Conservation (phyloP, 2,329 filamentous ascomycete genomes). For the Apiospora sp. region DNA sequence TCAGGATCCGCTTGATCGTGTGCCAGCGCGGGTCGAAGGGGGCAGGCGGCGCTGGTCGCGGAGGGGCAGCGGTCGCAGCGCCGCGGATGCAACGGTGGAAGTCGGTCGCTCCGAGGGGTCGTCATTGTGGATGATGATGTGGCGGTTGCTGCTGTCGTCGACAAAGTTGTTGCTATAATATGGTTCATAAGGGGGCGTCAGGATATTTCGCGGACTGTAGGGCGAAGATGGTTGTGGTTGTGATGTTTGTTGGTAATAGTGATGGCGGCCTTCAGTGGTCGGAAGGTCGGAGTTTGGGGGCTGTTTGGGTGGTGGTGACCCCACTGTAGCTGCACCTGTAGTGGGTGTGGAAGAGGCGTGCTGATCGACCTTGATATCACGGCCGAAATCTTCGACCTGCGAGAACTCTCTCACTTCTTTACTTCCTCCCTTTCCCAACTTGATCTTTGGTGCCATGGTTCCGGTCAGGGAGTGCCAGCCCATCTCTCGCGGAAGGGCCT, state of each 20-base stretch:
- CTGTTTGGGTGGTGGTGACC: neutral
- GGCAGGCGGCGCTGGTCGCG: conserved; percentile 26
- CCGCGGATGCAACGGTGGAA: neutral
- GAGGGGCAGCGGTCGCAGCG: neutral
- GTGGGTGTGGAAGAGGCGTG: neutral
- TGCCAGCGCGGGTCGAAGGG: conserved; percentile 36
- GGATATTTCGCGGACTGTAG: neutral
- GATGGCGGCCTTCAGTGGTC: neutral
- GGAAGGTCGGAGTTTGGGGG: neutral
- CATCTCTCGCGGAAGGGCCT: neutral
- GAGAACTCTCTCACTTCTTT: neutral
- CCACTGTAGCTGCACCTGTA: conserved; percentile 8
- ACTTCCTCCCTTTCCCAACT: neutral
- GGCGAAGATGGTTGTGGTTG: neutral
- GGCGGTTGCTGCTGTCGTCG: conserved; percentile 17
- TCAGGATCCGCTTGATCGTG: conserved; percentile 36
- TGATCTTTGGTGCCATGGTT: neutral
- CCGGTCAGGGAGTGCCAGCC: neutral
- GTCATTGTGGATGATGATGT: neutral
- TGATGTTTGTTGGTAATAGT: neutral
- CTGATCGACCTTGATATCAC: neutral
- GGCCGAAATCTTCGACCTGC: conserved; percentile 7
- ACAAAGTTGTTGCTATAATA: neutral
- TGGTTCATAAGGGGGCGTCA: neutral
- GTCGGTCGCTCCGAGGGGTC: neutral